Percentiles rank a stretch among this genome's conserved stretches.
Conservation (phyloP, 768 basidiomycete species). For the Cystobasidium ongulense region DNA sequence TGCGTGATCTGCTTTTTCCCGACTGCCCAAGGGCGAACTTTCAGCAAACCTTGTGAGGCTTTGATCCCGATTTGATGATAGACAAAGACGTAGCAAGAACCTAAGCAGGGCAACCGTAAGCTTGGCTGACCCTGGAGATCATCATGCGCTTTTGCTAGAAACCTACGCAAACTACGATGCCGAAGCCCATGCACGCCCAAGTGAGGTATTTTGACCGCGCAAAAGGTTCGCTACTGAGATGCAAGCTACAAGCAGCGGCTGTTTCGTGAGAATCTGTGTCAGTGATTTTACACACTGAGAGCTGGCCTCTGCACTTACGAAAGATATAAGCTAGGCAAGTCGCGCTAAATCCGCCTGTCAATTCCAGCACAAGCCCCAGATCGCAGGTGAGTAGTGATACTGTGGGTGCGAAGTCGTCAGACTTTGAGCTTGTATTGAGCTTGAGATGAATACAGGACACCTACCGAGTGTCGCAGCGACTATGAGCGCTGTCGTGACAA, state of each 20-base stretch:
- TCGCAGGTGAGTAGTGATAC: conserved; percentile 90
- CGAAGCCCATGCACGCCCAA: conserved; percentile 41
- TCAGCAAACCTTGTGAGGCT: conserved; percentile 29
- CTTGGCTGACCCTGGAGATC: background rate
- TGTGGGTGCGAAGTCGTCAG: conserved; percentile 46
- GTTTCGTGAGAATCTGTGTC: background rate
- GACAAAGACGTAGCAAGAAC: conserved; percentile 18
- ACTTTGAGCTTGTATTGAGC: background rate
- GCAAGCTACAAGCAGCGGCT: conserved; percentile 13
- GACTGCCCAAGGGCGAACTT: background rate
- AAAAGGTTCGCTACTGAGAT: conserved; percentile 28
- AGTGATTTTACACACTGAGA: background rate
- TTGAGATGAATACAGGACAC: conserved; percentile 36
- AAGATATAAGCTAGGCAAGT: conserved; percentile 86
- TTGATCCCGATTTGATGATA: conserved; percentile 17
- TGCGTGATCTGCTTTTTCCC: no score
- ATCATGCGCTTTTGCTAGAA: background rate
- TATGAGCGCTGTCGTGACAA: conserved; percentile 80
- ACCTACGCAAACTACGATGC: conserved; percentile 35
- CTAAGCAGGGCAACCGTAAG: background rate
- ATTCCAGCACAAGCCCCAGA: conserved; percentile 94
- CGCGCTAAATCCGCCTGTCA: conserved; percentile 68
- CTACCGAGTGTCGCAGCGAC: conserved; percentile 71
- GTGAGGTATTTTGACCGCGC: conserved; percentile 33
- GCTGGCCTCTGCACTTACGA: conserved; percentile 34